Evolutionary conservation across 1,139 yeast species (phyloP), one percentile per base, ranked within the genome.

Genomic region (Protomyces gravidus): DNA sequence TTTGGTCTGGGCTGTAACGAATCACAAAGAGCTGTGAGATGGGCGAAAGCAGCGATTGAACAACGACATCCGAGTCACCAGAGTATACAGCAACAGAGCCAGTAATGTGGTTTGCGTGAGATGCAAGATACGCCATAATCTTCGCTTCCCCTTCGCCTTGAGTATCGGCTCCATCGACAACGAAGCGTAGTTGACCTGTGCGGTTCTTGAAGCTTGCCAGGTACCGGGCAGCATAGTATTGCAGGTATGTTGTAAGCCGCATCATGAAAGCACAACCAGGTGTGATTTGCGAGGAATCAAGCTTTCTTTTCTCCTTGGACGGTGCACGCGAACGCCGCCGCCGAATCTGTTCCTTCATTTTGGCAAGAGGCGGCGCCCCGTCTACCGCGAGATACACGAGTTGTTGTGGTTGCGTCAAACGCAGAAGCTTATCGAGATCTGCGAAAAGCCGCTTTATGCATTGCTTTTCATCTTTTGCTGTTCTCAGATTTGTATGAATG

Each of bases 111-210:
- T 21, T 15, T 9, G 27, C 19, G 15, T 53, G 36, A 5, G 27
- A 5, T 17, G 17, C 39, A 21, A 53, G 47, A 21, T 32, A 53
- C 28, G 36, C 27, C 51, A 46, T 46, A 28, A 53, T 53, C 46
- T 53, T 53, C 9, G 58, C 58, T 32, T 53, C 58, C 15, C 58
- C 58, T 36, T 53, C 58, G 15, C 58, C 58, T 6, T 50, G 25
- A 13, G 58, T 53, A 17, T 46, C 51, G 6, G 58, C 58, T 9
- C 51, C 51, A 21, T 53, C 58, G n/a, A 53, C 39, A 32, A 53
- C 46, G 36, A 53, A 53, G 11, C 40, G 21, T n/a, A 53, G 58
- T 7, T 23, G 19, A 13, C 23, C 33, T 2, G 33, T n/a, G 40
- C 48, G 58, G 9, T 46, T 13, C 36, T 53, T 53, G 42, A 15